Conservation (phyloP, 495 filamentous ascomycete species). For the Talaromyces stipitatus region DNA sequence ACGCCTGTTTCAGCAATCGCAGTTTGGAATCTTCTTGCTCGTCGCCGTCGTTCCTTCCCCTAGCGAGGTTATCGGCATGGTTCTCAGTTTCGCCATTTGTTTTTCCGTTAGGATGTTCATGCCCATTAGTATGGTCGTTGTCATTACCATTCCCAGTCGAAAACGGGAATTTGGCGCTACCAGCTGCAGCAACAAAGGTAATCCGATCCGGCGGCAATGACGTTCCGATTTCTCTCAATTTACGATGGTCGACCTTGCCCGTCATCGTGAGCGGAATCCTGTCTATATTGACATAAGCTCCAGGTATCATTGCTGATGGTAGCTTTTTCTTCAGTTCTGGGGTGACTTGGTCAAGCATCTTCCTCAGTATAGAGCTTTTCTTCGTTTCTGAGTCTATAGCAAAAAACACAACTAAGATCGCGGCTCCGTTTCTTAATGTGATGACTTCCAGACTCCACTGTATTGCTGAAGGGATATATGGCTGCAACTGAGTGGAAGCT, state of each 20-base stretch:
- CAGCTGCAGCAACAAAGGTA: too few relatives aligned
- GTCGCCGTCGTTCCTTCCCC: too few relatives aligned
- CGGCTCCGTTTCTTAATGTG: not conserved
- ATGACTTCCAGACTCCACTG: slow-evolving; percentile 11
- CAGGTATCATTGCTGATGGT: slow-evolving; percentile 26
- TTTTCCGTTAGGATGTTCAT: too few relatives aligned
- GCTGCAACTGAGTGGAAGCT: slow-evolving; percentile 65
- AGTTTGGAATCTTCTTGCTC: too few relatives aligned
- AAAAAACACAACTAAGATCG: not conserved
- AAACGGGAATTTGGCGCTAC: too few relatives aligned
- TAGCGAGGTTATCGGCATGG: too few relatives aligned
- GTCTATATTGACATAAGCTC: slow-evolving; percentile 22
- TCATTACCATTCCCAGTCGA: too few relatives aligned
- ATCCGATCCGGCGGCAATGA: slow-evolving; percentile 13
- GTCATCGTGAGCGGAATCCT: slow-evolving; percentile 25
- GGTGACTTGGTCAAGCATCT: not conserved
- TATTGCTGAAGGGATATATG: slow-evolving; percentile 61
- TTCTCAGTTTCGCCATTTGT: too few relatives aligned
- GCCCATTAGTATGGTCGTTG: too few relatives aligned
- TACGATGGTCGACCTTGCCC: slow-evolving; percentile 27
- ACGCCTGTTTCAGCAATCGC: too few relatives aligned
- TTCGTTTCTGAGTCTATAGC: too few relatives aligned
- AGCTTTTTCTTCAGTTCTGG: not conserved
- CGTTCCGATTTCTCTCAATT: not conserved
- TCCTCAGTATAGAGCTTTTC: too few relatives aligned